These are phyloP conservation scores for Heracleum sosnowskyi DNA, from an alignment of 129 eudicot genomes.

Conservation along the genomic window DNA sequence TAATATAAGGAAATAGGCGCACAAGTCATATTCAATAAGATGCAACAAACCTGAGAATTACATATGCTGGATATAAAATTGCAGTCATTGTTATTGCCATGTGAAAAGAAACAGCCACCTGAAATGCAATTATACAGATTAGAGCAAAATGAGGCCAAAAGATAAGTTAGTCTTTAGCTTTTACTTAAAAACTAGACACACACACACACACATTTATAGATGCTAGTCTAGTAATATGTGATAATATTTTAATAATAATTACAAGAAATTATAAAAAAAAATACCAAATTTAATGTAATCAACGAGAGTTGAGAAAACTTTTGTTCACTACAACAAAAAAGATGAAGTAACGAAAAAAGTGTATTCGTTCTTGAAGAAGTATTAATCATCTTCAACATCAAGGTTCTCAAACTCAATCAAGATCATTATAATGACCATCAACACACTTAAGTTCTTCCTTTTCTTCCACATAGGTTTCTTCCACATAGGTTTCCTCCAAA, in stretches of 20 bases:
- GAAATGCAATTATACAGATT: slow-evolving; percentile 18
- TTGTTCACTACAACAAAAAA: not conserved
- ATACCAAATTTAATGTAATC: too few relatives aligned
- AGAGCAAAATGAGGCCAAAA: not conserved
- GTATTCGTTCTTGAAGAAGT: not conserved
- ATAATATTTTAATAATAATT: too few relatives aligned
- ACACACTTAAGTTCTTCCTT: not conserved
- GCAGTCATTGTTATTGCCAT: slow-evolving; percentile 39
- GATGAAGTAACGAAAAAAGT: not conserved
- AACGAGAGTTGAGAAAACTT: not conserved
- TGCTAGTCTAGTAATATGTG: not conserved
- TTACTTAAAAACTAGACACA: not conserved
- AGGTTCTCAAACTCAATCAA: not conserved
- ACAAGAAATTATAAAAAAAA: too few relatives aligned
- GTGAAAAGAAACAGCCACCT: slow-evolving; percentile 65
- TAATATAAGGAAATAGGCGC: not conserved
- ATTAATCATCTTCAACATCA: not conserved
- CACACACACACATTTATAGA: not conserved
- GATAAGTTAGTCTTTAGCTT: not conserved
- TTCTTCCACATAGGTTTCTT: too few relatives aligned
- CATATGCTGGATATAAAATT: slow-evolving; percentile 69
- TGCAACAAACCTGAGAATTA: slow-evolving; percentile 60
- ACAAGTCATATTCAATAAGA: not conserved
- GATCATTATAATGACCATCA: not conserved
- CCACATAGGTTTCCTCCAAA: not conserved